Base-by-base conservation (phyloP, 805 yeast genomes). In the Cyberlindnera petersonii region DNA sequence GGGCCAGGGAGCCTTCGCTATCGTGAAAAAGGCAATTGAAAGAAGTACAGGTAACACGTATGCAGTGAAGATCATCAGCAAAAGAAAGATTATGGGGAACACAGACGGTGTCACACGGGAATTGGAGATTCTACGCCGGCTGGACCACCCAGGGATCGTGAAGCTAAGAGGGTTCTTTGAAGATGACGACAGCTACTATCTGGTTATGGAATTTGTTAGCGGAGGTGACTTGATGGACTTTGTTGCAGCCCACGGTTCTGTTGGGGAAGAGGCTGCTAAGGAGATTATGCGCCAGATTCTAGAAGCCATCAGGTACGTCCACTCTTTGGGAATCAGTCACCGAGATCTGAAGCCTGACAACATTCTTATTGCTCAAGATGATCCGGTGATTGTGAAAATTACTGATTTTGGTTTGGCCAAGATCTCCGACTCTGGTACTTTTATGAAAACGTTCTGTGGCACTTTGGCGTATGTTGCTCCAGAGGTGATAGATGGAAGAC, bases 211-310 rank as follows among this genome's bases (percentile, higher is more conserved):
- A 56, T 85, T 81, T 53, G 94, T 93, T 20, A 82, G 94, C 2
- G 97, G 97, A 13, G 99, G 98, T 19, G 99, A 93, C 60, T 67
- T 93, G 37, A 93, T 93, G 98, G 98, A 93, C 65, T 89, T 86
- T 63, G 94, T 91, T 2, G 91, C 94, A 1, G 86, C 88, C 3
- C 83, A 86, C 61, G 97, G 97, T 3, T 77, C 91, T 3, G 84
- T 93, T 15, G 91, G 91, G 11, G 98, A 93, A 60, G 88, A 79
- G 33, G 93, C 95, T 4, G 85, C 89, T 8, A 80, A 84, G 49
- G 96, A 86, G 44, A 86, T 93, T 19, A 74, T 94, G 2, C 75
- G 77, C 48, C 98, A 93, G 61, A 80, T 91, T 2, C 63, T 93
- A 28, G 75, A 78, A 43, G 97, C 96, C 0, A 80, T 93, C 6